These are phyloP conservation scores for Geotrichum histeridarum DNA, from an alignment of 1,139 yeast species.

Conservation along the genomic window DNA sequence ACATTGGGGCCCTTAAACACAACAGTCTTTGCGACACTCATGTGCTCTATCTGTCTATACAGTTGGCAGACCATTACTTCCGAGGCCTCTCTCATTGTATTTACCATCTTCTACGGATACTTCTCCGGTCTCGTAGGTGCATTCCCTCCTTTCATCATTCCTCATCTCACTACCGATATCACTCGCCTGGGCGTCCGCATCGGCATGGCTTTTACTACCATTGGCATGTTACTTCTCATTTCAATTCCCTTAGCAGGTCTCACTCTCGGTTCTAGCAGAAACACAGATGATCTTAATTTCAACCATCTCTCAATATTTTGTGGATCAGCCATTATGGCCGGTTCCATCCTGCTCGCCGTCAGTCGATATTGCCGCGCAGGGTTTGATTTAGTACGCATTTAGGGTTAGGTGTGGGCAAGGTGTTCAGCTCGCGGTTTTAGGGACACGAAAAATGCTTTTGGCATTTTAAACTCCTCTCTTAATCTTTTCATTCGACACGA, in stretches of 20 bases:
- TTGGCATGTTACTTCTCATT: constrained; percentile 1
- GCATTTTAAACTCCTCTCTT: too few relatives aligned
- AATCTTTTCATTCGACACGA: too few relatives aligned
- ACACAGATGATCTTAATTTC: not conserved
- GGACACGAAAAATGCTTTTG: too few relatives aligned
- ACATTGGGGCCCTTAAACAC: constrained; percentile 11
- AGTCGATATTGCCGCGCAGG: constrained; percentile 1
- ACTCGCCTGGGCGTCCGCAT: constrained; percentile 43
- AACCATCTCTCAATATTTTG: not conserved
- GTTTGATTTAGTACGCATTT: not conserved
- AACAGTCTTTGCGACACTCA: not conserved
- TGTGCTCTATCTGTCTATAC: not conserved
- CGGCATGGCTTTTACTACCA: constrained; percentile 51
- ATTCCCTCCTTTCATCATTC: constrained; percentile 41
- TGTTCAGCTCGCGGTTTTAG: too few relatives aligned
- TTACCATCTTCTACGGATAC: constrained; percentile 41
- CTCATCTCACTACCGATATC: constrained; percentile 50
- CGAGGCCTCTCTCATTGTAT: constrained; percentile 7
- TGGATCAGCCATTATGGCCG: not conserved
- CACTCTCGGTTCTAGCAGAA: constrained; percentile 2
- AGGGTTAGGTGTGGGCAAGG: not conserved
- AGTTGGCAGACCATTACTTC: constrained; percentile 1
- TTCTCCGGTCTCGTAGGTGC: constrained; percentile 45
- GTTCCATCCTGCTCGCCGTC: not conserved
- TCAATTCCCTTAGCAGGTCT: constrained; percentile 13